Evolutionary conservation across 2,329 filamentous ascomycete genomes (phyloP).

Genomic region (Colletotrichum tamarilloi): DNA sequence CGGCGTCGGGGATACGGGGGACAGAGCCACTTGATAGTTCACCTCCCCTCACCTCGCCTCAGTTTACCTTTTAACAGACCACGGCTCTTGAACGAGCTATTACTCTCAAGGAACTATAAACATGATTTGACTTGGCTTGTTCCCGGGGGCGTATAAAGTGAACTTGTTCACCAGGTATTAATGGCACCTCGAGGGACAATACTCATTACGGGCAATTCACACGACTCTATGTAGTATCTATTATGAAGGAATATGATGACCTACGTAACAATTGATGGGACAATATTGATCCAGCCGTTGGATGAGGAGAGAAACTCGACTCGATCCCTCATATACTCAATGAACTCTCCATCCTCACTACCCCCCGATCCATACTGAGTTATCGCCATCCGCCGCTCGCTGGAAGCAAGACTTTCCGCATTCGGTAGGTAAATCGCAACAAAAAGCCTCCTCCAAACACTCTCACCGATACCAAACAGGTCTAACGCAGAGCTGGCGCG

Average conservation of each 20-base stretch:
- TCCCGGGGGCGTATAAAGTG: not conserved
- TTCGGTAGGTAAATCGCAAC: not conserved
- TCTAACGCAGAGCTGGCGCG: not conserved
- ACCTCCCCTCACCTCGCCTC: not conserved
- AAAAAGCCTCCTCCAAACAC: not conserved
- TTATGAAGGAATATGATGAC: not conserved
- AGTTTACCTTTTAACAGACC: not conserved
- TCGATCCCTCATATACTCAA: too few species aligned
- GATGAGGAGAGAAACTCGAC: too few species aligned
- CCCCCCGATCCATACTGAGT: not conserved
- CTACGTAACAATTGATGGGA: not conserved
- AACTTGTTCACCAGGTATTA: not conserved
- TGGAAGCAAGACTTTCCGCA: constrained; percentile 15
- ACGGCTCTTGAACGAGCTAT: not conserved
- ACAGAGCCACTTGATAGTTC: not conserved
- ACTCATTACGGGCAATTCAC: not conserved
- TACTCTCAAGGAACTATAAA: not conserved
- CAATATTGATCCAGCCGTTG: not conserved
- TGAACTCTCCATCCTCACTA: not conserved
- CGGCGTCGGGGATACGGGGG: constrained; percentile 5
- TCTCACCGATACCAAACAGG: not conserved
- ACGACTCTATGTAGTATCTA: not conserved
- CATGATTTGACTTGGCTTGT: not conserved
- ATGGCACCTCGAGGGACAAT: not conserved
- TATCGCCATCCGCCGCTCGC: not conserved